A percentile compares a stretch with the other conserved stretches of the same genome.
Conservation (phyloP, 306 rosid species). For the Albizia julibrissin region DNA sequence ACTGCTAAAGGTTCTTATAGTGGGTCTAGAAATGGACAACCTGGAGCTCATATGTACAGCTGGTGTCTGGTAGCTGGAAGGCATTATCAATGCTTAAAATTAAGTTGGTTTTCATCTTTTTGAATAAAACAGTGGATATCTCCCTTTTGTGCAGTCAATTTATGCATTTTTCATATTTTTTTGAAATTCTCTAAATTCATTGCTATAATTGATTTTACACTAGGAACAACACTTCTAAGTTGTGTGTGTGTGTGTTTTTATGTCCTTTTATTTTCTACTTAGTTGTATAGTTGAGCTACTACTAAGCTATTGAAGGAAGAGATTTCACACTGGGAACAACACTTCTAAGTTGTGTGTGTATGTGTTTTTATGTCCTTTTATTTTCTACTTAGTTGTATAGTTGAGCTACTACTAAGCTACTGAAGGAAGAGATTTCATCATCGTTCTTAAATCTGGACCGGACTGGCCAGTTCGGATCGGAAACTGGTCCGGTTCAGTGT, state of each 20-base stretch:
- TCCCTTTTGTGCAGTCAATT: background rate
- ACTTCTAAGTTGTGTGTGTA: too few relatives aligned
- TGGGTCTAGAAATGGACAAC: background rate
- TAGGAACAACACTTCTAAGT: background rate
- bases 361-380: too few relatives aligned
- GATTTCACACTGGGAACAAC: too few relatives aligned
- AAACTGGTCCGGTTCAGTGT: too few relatives aligned
- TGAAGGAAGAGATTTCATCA: too few relatives aligned
- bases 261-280: background rate
- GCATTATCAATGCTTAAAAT: background rate
- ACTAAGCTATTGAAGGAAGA: background rate
- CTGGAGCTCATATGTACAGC: slow-evolving; percentile 2
- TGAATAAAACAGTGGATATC: background rate
- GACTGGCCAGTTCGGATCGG: too few relatives aligned
- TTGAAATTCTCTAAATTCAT: background rate
- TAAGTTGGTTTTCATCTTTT: background rate
- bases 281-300: background rate
- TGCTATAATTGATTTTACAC: background rate
- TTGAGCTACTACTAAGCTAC: too few relatives aligned
- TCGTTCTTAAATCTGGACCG: too few relatives aligned
- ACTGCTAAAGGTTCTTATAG: background rate
- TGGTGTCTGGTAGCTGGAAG: slow-evolving; percentile 6
- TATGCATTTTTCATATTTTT: background rate
- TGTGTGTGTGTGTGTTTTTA: background rate
- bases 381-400: too few relatives aligned